Percentiles rank a stretch among this genome's conserved stretches.
Conservation (phyloP, 129 eudicot species). For the Flaveria ramosissima region DNA sequence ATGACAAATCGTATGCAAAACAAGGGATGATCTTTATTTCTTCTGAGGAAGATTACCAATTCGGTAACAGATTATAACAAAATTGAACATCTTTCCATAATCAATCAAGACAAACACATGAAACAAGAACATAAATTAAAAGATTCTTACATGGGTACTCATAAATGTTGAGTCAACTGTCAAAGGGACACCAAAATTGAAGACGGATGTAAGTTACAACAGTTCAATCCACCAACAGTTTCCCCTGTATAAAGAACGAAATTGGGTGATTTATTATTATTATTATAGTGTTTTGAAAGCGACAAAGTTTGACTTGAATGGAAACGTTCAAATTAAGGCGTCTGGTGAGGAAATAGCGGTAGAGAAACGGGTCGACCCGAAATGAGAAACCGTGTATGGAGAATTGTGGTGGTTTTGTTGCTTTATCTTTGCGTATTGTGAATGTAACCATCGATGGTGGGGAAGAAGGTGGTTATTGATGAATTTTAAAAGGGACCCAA, state of each 20-base stretch:
- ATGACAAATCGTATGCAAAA: too few relatives aligned
- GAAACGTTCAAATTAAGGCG: constrained; percentile 27
- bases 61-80: background rate
- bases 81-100: background rate
- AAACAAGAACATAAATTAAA: background rate
- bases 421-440: background rate
- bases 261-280: background rate
- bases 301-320: constrained; percentile 2
- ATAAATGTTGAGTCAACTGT: constrained; percentile 29
- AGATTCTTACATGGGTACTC: constrained; percentile 22
- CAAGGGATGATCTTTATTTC: too few relatives aligned
- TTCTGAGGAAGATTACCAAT: too few relatives aligned
- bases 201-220: constrained; percentile 9
- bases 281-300: constrained; percentile 23
- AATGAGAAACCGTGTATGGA: background rate
- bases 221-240: background rate
- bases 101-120: constrained; percentile 7
- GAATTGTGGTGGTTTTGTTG: background rate
- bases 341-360: constrained; percentile 25
- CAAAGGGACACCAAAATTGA: constrained; percentile 27
- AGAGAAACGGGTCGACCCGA: constrained; percentile 28
- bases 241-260: background rate
- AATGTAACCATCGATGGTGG: constrained; percentile 8
- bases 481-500: background rate
- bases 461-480: constrained; percentile 15